Conservation (phyloP, 768 basidiomycete genomes). For the Hebeloma cylindrosporum region DNA sequence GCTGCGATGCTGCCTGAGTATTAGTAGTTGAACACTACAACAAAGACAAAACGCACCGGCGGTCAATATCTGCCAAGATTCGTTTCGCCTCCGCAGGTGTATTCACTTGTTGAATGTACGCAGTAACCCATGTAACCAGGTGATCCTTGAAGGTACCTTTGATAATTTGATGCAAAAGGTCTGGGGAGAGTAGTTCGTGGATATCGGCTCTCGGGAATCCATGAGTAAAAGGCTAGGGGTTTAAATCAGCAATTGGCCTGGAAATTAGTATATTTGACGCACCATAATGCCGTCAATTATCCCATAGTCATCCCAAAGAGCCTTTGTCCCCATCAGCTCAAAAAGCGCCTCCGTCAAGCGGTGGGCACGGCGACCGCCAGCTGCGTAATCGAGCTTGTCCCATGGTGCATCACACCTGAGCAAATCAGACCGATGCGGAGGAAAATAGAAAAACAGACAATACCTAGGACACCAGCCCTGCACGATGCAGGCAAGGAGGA, state of each 20-base stretch:
- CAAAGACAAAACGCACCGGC: conserved; percentile 19
- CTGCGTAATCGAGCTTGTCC: conserved; percentile 24
- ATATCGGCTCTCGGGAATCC: conserved; percentile 34
- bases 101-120: conserved; percentile 27
- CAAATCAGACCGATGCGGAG: neutral
- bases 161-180: conserved; percentile 39
- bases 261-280: neutral
- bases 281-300: conserved; percentile 20
- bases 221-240: conserved; percentile 28
- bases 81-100: conserved; percentile 13
- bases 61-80: conserved; percentile 35
- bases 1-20: too few species aligned
- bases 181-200: conserved; percentile 30
- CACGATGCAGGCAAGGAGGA: conserved; percentile 30
- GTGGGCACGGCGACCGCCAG: conserved; percentile 16
- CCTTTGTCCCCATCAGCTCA: conserved; percentile 15
- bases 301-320: conserved; percentile 33
- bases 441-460: neutral
- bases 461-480: conserved; percentile 31
- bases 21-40: conserved; percentile 1
- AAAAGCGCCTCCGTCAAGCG: conserved; percentile 22
- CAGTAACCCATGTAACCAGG: conserved; percentile 34
- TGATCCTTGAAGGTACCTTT: conserved; percentile 44
- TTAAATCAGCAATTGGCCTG: neutral
- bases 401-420: conserved; percentile 24